Conservation (phyloP, 2,329 filamentous ascomycete genomes). For the Botrytis fabae region DNA sequence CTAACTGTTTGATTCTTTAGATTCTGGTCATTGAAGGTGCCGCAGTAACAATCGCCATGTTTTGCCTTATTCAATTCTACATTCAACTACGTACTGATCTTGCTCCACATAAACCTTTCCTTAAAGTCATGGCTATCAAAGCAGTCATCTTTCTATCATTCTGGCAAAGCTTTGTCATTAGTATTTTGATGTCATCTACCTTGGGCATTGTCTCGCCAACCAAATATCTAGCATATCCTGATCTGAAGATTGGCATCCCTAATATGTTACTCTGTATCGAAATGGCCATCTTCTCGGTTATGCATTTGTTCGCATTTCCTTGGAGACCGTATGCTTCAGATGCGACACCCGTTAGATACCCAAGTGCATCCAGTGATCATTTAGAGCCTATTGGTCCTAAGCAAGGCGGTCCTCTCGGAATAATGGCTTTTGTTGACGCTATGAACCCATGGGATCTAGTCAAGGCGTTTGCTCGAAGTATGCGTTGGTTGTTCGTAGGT, state of each 20-base stretch:
- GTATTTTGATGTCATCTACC: conserved; percentile 55
- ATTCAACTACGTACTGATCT: conserved; percentile 70
- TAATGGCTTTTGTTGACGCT: conserved; percentile 67
- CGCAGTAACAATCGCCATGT: conserved; percentile 83
- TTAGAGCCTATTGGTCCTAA: conserved; percentile 52
- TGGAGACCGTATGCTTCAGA: conserved; percentile 64
- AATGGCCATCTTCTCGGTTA: conserved; percentile 76
- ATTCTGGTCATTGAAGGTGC: conserved; percentile 66
- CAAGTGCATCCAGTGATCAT: background rate
- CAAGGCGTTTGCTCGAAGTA: conserved; percentile 73
- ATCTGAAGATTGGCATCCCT: conserved; percentile 80
- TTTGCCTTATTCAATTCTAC: conserved; percentile 85
- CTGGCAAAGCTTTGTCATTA: conserved; percentile 72
- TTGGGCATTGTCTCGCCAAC: conserved; percentile 44
- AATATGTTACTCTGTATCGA: conserved; percentile 77
- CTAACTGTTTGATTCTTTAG: conserved; percentile 42
- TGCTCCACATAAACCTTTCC: conserved; percentile 66
- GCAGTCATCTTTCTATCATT: conserved; percentile 89
- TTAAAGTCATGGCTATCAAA: conserved; percentile 86
- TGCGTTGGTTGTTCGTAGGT: conserved; percentile 77
- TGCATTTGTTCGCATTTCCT: conserved; percentile 82
- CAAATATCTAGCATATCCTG: conserved; percentile 63
- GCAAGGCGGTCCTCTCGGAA: conserved; percentile 63
- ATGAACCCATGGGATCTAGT: conserved; percentile 81
- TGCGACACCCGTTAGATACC: conserved; percentile 8